Conservation (phyloP, 768 basidiomycete species). For the Termitomyces sp. region DNA sequence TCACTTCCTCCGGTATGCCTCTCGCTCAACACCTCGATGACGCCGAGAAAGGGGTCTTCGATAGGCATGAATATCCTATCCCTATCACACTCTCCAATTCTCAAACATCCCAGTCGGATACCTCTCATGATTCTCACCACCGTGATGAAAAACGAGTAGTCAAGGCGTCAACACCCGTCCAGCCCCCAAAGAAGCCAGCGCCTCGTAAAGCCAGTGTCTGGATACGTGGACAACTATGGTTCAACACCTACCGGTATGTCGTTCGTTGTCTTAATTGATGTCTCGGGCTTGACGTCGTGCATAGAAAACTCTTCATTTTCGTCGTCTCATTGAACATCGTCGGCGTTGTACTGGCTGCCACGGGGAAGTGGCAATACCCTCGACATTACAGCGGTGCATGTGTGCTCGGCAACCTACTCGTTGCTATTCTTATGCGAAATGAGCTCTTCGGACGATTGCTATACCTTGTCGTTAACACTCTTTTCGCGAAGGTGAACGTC, state of each 20-base stretch:
- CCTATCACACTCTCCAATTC: constrained; percentile 14
- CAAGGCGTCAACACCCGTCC: constrained; percentile 1
- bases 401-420: constrained; percentile 68
- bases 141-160: background rate
- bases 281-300: background rate
- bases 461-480: constrained; percentile 65
- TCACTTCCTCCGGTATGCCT: constrained; percentile 11
- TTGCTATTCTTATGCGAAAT: constrained; percentile 73
- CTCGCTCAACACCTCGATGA: constrained; percentile 24
- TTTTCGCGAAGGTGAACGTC: constrained; percentile 65
- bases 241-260: constrained; percentile 68
- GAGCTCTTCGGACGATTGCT: constrained; percentile 78
- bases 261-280: background rate
- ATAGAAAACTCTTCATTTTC: constrained; percentile 70
- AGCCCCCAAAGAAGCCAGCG: constrained; percentile 14
- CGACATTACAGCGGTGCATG: constrained; percentile 61
- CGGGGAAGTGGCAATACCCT: constrained; percentile 66
- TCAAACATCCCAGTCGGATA: constrained; percentile 8
- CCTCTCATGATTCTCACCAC: background rate
- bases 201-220: constrained; percentile 42
- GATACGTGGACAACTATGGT: constrained; percentile 67
- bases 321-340: constrained; percentile 54
- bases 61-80: constrained; percentile 22
- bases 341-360: constrained; percentile 54
- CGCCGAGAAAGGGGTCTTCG: constrained; percentile 31